Evolutionary conservation across 108 stramenopile species (phyloP), one percentile per base, ranked within the genome.

Genomic region (Skeletonema grethae): DNA sequence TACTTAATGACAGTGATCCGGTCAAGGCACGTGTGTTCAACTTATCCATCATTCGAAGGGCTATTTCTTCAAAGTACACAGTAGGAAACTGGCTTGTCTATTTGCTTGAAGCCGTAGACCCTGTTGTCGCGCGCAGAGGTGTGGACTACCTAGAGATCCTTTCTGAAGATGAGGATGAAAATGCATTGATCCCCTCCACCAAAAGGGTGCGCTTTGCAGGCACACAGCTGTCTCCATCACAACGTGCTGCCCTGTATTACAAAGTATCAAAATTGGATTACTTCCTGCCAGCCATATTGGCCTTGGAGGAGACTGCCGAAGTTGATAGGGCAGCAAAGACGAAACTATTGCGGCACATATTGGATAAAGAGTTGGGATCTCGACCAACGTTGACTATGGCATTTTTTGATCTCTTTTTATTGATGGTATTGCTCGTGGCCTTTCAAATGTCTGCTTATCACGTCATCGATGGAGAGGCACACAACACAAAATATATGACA

Each of bases 11-110:
- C 32, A 41, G 57, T 48, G 81, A 82, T 69, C 81, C 81, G 11
- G 77, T 66, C 64, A 82, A 78, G 55, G 61, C 76, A 3, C 59
- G 77, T 0, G 71, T 82, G 6, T 82, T 77, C 53, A 18, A 72
- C 45, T 55, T 77, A 32, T 67, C 72, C 25, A 63, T 78, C 13
- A 65, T 82, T 11, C 46, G 81, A 38, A 57, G 81, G n/a, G 77
- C 73, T 12, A 78, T 82, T 16, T 73, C 71, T 8, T 78, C 76
- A 13, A 67, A 67, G 16, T 67, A 77, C n/a, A 74, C 81, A 12
- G 67, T 82, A 46, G 81, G 81, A 13, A 78, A 82, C 22, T 82
- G 81, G 81, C 65, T 82, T n/a, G 81, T 82, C n/a, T 82, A 73
- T 70, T 77, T 82, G 81, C 81, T 82, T 38, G 81, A 82, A 43